Evolutionary conservation across 2,329 filamentous ascomycete species (phyloP), one percentile per base, ranked within the genome.

Genomic region (Aspergillus quadricinctus): DNA sequence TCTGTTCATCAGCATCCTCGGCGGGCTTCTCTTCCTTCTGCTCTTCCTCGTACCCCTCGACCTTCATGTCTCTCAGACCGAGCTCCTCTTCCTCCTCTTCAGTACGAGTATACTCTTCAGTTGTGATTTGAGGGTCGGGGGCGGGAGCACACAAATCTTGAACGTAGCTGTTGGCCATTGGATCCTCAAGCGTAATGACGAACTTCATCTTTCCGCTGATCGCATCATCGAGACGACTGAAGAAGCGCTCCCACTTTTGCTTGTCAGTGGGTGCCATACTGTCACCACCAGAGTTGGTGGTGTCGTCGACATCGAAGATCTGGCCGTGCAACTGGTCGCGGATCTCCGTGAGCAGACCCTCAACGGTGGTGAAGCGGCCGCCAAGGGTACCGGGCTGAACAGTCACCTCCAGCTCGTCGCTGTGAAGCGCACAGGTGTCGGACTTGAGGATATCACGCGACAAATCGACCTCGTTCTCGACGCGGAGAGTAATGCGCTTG

Each of bases 371-470:
- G 80, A 99, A 99, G 56, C 94, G 88, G 19, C 94, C 94, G 58
- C 94, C 94, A 19, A 99, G 85, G 0, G 94, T 99, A 55, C 94
- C 94, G 0, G 93, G 92, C 74, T 96, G 92, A 61, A 97, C 91
- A 53, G 87, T 85, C 10, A 99, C 85, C 64, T 88, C 85, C 19
- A 97, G 86, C 71, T 99, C 92, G 0, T 91, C 89, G 72, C 92
- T 96, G 67, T 88, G 85, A 58, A 99, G 81, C 11, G 86, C 87
- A 70, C 94, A 97, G 27, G 89, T 94, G 75, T 99, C 94, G 64
- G 89, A 92, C 80, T 99, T 99, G 67, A 99, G 87, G 58, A 99
- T 96, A 69, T 99, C 94, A 61, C 94, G 86, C 11, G 87, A 88
- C 46, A 99, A 82, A 72, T 99, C 94, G 57, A 86, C 82, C 31